phyloP scores from a whole-genome alignment of 345 rosid species.

The Euphorbia lathyris region DNA sequence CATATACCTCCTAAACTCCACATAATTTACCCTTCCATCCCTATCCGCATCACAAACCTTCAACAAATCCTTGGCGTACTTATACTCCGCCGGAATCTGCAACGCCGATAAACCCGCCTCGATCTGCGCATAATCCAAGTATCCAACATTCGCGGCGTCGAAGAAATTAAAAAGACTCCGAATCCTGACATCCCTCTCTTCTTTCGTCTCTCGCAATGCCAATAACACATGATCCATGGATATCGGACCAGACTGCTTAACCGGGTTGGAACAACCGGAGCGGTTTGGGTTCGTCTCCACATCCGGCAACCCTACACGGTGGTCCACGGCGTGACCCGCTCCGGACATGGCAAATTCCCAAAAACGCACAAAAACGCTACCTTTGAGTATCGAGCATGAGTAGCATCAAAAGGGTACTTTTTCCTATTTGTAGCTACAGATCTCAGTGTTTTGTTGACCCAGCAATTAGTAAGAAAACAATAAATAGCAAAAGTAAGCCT shows the following conservation, averaged over 20 bases:
- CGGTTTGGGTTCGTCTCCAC: slow-evolving; percentile 39
- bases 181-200: slow-evolving; percentile 72
- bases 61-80: slow-evolving; percentile 75
- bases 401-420: neutral
- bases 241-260: slow-evolving; percentile 46
- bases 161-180: slow-evolving; percentile 68
- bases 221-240: slow-evolving; percentile 77
- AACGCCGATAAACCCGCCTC: slow-evolving; percentile 77
- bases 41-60: slow-evolving; percentile 74
- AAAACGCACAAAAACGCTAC: slow-evolving; percentile 1
- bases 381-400: slow-evolving; percentile 1
- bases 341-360: slow-evolving; percentile 15
- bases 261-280: slow-evolving; percentile 36
- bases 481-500: neutral
- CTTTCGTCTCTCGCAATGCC: slow-evolving; percentile 75
- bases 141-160: slow-evolving; percentile 58
- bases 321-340: slow-evolving; percentile 30
- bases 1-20: slow-evolving; percentile 87
- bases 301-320: slow-evolving; percentile 27
- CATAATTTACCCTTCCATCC: slow-evolving; percentile 85
- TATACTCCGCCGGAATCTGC: slow-evolving; percentile 67
- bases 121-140: slow-evolving; percentile 72
- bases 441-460: neutral
- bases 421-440: neutral
- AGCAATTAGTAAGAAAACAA: neutral